phyloP scores from a whole-genome alignment of 805 yeast species.

The Metschnikowia lunata region DNA sequence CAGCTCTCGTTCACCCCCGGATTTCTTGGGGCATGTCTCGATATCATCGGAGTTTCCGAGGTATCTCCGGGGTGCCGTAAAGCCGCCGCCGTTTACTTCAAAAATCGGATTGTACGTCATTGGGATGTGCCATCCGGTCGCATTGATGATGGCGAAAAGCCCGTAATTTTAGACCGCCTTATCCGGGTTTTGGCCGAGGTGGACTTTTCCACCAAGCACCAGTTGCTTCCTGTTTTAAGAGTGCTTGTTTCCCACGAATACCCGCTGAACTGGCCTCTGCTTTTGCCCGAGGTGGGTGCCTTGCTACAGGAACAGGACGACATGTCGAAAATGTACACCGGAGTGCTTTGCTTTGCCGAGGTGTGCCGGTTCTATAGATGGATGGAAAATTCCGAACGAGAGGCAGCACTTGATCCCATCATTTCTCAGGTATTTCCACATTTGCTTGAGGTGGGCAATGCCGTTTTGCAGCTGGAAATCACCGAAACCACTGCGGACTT shows the following conservation, averaged over 20 bases:
- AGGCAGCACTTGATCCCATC: conserved; percentile 36
- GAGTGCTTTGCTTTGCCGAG: conserved; percentile 66
- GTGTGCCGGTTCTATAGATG: conserved; percentile 69
- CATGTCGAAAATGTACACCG: conserved; percentile 48
- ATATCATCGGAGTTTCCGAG: conserved; percentile 55
- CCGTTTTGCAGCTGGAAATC: conserved; percentile 26
- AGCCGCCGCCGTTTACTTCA: conserved; percentile 80
- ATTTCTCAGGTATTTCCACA: conserved; percentile 59
- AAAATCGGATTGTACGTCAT: conserved; percentile 61
- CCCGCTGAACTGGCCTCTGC: conserved; percentile 34
- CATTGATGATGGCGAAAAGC: conserved; percentile 70
- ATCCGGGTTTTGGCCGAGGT: conserved; percentile 52
- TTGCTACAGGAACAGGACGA: conserved; percentile 27
- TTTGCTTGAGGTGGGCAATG: conserved; percentile 61
- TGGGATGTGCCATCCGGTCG: conserved; percentile 44
- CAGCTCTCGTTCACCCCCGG: conserved; percentile 59
- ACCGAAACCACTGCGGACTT: conserved; percentile 39
- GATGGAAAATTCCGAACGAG: conserved; percentile 47
- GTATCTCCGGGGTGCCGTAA: conserved; percentile 43
- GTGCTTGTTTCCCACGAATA: conserved; percentile 31
- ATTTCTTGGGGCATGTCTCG: conserved; percentile 78
- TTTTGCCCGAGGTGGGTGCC: conserved; percentile 30
- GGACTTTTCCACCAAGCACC: conserved; percentile 34
- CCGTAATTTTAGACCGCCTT: conserved; percentile 63
- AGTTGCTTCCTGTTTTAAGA: conserved; percentile 40